These are phyloP conservation scores for Miscanthus lutarioriparius DNA, from an alignment of 176 grass and related monocot genomes.

Conservation along the genomic window DNA sequence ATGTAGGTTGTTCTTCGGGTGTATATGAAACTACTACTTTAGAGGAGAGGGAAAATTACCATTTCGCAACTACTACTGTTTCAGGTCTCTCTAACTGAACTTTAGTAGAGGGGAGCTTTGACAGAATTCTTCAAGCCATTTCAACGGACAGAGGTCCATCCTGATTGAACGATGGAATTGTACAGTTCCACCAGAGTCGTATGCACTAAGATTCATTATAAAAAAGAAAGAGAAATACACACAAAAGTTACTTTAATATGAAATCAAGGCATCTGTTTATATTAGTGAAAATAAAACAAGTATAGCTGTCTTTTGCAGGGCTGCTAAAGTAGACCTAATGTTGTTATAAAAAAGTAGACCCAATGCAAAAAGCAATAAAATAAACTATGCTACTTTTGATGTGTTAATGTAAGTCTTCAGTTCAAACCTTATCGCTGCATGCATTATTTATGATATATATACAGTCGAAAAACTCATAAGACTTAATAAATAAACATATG, in stretches of 20 bases:
- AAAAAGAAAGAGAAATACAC: neutral
- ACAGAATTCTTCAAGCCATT: neutral
- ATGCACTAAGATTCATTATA: neutral
- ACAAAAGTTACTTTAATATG: neutral
- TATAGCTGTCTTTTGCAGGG: neutral
- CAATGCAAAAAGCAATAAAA: neutral
- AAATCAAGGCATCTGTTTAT: neutral
- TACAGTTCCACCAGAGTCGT: neutral
- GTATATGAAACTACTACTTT: no score
- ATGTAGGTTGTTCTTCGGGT: no score
- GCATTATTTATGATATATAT: neutral
- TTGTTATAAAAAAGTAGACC: no score
- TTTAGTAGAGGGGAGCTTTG: no score
- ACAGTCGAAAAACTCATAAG: neutral
- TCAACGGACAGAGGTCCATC: neutral
- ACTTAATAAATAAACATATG: neutral
- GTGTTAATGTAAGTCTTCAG: neutral
- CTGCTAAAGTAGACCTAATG: neutral
- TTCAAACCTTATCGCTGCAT: neutral
- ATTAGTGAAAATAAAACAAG: neutral
- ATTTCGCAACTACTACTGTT: no score
- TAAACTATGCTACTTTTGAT: neutral
- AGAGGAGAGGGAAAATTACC: no score
- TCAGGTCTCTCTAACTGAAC: no score
- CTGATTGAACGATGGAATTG: neutral